Evolutionary conservation across 164 flowering plant genomes (phyloP).

Genomic region (Magnolia sinica): DNA sequence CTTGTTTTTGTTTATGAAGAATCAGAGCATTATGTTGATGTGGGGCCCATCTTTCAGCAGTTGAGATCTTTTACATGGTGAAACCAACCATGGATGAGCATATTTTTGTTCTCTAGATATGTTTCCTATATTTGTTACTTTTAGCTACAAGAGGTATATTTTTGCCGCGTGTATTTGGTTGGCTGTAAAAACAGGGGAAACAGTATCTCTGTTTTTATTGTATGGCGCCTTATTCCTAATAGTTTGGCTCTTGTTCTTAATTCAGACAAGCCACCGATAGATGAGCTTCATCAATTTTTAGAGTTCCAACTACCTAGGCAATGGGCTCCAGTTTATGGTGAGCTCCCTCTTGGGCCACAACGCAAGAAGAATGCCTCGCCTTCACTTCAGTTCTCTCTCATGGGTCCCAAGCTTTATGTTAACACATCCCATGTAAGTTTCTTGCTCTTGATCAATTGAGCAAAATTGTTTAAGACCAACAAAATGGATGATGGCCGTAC

Average conservation of each 20-base stretch:
- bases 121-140: too few species aligned
- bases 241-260: background rate
- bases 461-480: too few species aligned
- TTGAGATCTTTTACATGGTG: too few species aligned
- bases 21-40: too few species aligned
- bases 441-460: background rate
- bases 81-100: too few species aligned
- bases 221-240: background rate
- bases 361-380: slow-evolving; percentile 56
- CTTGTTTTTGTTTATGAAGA: too few species aligned
- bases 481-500: too few species aligned
- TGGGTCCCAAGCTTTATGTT: slow-evolving; percentile 79
- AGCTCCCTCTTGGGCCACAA: slow-evolving; percentile 67
- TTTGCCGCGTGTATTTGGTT: too few species aligned
- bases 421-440: slow-evolving; percentile 57
- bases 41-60: too few species aligned
- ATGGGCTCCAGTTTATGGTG: slow-evolving; percentile 88
- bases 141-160: too few species aligned
- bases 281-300: slow-evolving; percentile 77
- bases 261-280: slow-evolving; percentile 88
- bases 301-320: slow-evolving; percentile 90
- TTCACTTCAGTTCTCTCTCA: slow-evolving; percentile 61
- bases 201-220: background rate
- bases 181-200: background rate
- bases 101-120: too few species aligned